Percentiles rank a stretch among this genome's conserved stretches.
These are phyloP conservation scores for Cantharellus cinnabarinus DNA, from an alignment of 768 basidiomycete species.

Conservation along the genomic window DNA sequence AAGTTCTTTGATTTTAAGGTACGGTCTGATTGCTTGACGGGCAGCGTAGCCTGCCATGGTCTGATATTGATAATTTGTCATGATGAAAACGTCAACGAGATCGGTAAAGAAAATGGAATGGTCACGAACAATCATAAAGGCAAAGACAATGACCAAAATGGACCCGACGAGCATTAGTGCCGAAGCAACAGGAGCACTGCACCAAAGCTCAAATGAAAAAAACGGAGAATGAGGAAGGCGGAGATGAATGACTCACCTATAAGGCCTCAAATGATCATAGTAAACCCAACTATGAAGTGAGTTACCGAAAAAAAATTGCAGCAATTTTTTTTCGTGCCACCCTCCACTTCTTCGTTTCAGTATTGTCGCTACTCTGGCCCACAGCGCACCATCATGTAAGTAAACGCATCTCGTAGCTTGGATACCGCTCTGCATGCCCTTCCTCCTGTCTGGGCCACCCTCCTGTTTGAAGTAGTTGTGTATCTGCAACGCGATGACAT, in stretches of 20 bases:
- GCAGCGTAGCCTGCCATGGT: constrained; percentile 17
- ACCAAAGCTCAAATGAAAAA: constrained; percentile 14
- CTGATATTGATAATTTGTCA: too few species aligned
- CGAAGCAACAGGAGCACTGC: constrained; percentile 17
- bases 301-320: too few species aligned
- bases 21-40: constrained; percentile 18
- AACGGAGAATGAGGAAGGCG: neutral
- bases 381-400: too few species aligned
- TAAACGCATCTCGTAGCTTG: too few species aligned
- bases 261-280: constrained; percentile 20
- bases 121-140: constrained; percentile 4
- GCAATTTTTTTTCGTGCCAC: too few species aligned
- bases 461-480: too few species aligned
- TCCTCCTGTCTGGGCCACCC: too few species aligned
- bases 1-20: constrained; percentile 18
- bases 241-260: constrained; percentile 4
- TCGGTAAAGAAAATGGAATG: neutral
- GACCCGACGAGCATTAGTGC: constrained; percentile 26
- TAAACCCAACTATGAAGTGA: constrained; percentile 19
- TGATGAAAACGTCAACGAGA: neutral
- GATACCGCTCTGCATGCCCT: too few species aligned
- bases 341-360: too few species aligned
- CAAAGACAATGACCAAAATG: constrained; percentile 16
- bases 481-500: too few species aligned
- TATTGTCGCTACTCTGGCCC: too few species aligned